A percentile compares a stretch with the other conserved stretches of the same genome.
phyloP scores from a whole-genome alignment of 2,329 filamentous ascomycete genomes.

The Cercospora beticola region DNA sequence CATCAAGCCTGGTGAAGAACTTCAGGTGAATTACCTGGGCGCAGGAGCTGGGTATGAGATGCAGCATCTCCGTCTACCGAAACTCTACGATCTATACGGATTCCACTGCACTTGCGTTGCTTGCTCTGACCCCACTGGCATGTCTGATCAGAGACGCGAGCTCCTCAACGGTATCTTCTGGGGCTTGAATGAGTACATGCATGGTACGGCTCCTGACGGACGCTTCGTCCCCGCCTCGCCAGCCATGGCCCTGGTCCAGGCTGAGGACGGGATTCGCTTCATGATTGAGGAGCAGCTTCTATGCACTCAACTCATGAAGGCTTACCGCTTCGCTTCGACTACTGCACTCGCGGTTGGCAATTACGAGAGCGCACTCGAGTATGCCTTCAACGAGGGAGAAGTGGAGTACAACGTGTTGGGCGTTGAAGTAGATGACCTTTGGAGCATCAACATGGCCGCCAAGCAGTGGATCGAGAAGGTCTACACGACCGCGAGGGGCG shows the following conservation, averaged over 20 bases:
- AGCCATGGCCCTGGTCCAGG: constrained; percentile 17
- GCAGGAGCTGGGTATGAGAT: constrained; percentile 5
- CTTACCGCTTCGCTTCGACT: constrained; percentile 28
- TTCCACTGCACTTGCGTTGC: constrained; percentile 34
- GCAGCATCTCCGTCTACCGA: constrained; percentile 15
- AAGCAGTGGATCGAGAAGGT: constrained; percentile 19
- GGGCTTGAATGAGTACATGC: constrained; percentile 21
- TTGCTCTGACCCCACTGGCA: constrained; percentile 26
- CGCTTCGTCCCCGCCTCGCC: constrained; percentile 18
- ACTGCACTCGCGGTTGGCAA: constrained; percentile 16
- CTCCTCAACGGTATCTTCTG: constrained; percentile 15
- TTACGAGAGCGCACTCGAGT: constrained; percentile 21
- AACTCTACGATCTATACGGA: constrained; percentile 30
- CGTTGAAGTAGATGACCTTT: constrained; percentile 21
- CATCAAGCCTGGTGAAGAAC: constrained; percentile 35
- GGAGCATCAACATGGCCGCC: constrained; percentile 12
- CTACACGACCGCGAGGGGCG: background rate
- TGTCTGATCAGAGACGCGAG: constrained; percentile 24
- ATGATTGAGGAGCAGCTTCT: constrained; percentile 85
- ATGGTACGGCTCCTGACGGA: constrained; percentile 7
- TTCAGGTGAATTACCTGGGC: constrained; percentile 22
- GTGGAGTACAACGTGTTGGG: constrained; percentile 34
- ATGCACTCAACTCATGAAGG: constrained; percentile 26
- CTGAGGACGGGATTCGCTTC: constrained; percentile 67
- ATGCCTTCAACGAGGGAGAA: constrained; percentile 28